Evolutionary conservation across 148 eudicot genomes (phyloP), one percentile per base, ranked within the genome.

Genomic region (Chenopodium suecicum): DNA sequence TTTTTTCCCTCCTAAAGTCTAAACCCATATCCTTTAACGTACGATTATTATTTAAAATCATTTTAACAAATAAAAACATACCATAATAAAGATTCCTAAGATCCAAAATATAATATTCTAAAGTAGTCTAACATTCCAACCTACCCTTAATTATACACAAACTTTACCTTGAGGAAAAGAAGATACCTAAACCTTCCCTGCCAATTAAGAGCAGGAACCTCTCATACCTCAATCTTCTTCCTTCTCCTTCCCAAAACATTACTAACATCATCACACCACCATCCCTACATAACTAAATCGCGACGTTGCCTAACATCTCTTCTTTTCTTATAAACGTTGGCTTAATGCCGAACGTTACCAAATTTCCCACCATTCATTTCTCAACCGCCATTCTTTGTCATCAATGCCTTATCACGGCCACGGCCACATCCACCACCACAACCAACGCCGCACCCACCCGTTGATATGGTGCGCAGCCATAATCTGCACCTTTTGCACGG

Each of bases 121-220:
- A 83, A 74, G 78, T 67, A 73, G 32, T 48, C 34, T 13, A 50
- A 66, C 72, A 66, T 75, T 25, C 63, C 25, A 46, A 34, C 52
- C 27, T 34, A 17, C 41, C n/a, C 66, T 66, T 52, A 25, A 44
- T 17, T 14, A 16, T 62, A 19, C 66, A 74, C 48, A 64, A 77
- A 74, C 97, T 90, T 93, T 87, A 84, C 62, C 76, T 54, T 66
- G 47, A 86, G 92, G 93, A 64, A 94, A 94, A 76, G 90, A 86
- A 92, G 95, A 94, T 94, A 84, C 98, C 94, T 85, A 91, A 86
- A 91, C 94, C 91, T 88, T 85, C 88, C 91, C 88, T 82, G 31
- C 87, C 81, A 84, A 86, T 82, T 78, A 84, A 75, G 77, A 79
- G 78, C 74, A 88, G 77, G 91, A 84, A 89, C 92, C 89, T 78